phyloP scores from a whole-genome alignment of 306 rosid species.

The Casuarina cunninghamiana region DNA sequence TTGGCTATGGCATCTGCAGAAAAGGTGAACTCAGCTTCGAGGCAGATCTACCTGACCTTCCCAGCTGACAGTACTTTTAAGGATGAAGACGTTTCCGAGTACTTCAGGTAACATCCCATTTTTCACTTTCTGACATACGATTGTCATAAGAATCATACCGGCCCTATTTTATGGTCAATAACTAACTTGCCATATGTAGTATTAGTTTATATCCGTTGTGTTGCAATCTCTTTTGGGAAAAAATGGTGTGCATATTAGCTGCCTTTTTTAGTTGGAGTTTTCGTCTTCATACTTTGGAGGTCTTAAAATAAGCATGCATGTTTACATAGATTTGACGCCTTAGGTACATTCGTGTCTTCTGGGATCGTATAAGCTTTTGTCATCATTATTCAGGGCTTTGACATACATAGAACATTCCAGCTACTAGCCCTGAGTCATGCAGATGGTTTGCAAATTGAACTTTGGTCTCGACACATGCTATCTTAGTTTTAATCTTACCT shows the following conservation, averaged over 20 bases:
- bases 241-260: not conserved
- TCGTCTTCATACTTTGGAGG: not conserved
- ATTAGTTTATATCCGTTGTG: not conserved
- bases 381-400: not conserved
- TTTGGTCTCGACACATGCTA: not conserved
- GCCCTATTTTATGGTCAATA: not conserved
- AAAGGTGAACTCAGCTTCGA: slow-evolving; percentile 76
- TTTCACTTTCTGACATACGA: not conserved
- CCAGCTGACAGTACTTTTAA: slow-evolving; percentile 97
- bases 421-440: not conserved
- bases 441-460: not conserved
- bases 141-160: not conserved
- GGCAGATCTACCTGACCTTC: slow-evolving; percentile 92
- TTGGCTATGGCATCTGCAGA: slow-evolving; percentile 60
- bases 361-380: slow-evolving; percentile 2
- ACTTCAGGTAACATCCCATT: slow-evolving; percentile 65
- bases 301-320: slow-evolving; percentile 5
- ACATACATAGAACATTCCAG: not conserved
- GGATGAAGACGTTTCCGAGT: slow-evolving; percentile 95
- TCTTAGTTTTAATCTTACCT: not conserved
- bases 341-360: slow-evolving; percentile 3
- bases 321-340: not conserved
- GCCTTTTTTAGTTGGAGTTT: slow-evolving; percentile 2
- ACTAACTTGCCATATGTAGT: not conserved
- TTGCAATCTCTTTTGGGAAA: not conserved